Evolutionary conservation across 495 filamentous ascomycete genomes (phyloP).

Genomic region (Hypoxylon crocopeplum): DNA sequence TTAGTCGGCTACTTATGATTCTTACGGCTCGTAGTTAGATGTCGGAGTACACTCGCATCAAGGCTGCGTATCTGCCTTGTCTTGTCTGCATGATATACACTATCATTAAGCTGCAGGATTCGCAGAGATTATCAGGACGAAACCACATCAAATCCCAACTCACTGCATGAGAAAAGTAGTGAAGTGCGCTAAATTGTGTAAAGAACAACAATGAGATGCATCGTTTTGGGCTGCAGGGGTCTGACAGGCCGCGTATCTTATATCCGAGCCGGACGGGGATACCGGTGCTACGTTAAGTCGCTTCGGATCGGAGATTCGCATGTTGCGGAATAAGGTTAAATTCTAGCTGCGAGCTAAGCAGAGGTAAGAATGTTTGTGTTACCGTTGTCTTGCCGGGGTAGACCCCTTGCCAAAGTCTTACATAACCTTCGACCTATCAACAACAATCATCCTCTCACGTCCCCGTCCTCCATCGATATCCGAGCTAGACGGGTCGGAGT

Average conservation of each 20-base stretch:
- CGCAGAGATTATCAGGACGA: conserved; percentile 3
- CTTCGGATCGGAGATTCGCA: conserved; percentile 33
- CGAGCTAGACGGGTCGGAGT: conserved; percentile 27
- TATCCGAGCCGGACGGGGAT: conserved; percentile 28
- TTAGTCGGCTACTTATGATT: neutral
- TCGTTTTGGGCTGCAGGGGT: neutral
- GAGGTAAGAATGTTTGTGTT: no score
- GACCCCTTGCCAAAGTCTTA: no score
- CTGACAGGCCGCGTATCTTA: conserved; percentile 6
- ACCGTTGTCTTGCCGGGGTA: no score
- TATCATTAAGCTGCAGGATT: conserved; percentile 9
- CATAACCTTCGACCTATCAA: neutral
- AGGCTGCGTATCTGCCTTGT: conserved; percentile 14
- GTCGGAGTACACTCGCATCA: conserved; percentile 20
- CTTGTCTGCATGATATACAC: no score
- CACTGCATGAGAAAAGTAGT: neutral
- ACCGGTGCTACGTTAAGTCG: neutral
- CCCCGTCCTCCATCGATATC: conserved; percentile 20
- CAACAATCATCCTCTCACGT: neutral
- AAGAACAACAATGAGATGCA: neutral
- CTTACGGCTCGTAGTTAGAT: conserved; percentile 30
- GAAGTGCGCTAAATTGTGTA: neutral
- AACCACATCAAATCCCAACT: neutral
- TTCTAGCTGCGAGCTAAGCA: no score
- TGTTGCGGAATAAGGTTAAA: conserved; percentile 19